Evolutionary conservation across 306 rosid genomes (phyloP), one percentile per base, ranked within the genome.

Genomic region (Datisca glomerata): DNA sequence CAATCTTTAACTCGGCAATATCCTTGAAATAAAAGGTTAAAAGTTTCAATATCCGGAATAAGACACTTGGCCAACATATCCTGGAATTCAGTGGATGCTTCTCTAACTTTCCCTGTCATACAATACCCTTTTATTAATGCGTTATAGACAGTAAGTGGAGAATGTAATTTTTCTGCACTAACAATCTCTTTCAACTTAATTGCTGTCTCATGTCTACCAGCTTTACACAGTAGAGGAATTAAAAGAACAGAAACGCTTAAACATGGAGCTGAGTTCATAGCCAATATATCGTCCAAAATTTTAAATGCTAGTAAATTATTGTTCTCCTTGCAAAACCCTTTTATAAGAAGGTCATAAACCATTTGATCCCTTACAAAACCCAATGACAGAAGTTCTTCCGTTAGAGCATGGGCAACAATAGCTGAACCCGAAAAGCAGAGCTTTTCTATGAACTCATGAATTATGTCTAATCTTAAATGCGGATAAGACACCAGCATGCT

Each of bases 101-200:
- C 76, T 67, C 21, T 51, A 50, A 61, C 60, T 58, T 64, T 74
- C 29, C 79, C 70, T 12, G 34, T 47, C 48, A 47, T 52, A 52
- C 67, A 77, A 49, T 67, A 78, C 48, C 91, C 93, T 24, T 60
- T 23, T 35, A 83, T 38, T 44, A 89, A 59, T 12, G 86, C 86
- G 22, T 51, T 29, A 45, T 62, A 42, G 12, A 58, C 55, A 47
- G 64, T 45, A 56, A 28, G 46, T 34, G 68, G 49, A 60, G 43
- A 55, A 7, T 56, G 56, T 40, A 76, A 46, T 1, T 65, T 55
- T 59, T 77, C 78, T 47, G 61, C 58, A 53, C 59, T 12, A 48
- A 53, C 23, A 22, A 63, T 42, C 61, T 83, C 79, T 65, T 70
- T 77, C 24, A 89, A 61, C 28, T 68, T 59, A 44, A 66, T 21